Conservation (phyloP, 371 early-diverging fungal genomes). For the Sanchytrium tribonematis region DNA sequence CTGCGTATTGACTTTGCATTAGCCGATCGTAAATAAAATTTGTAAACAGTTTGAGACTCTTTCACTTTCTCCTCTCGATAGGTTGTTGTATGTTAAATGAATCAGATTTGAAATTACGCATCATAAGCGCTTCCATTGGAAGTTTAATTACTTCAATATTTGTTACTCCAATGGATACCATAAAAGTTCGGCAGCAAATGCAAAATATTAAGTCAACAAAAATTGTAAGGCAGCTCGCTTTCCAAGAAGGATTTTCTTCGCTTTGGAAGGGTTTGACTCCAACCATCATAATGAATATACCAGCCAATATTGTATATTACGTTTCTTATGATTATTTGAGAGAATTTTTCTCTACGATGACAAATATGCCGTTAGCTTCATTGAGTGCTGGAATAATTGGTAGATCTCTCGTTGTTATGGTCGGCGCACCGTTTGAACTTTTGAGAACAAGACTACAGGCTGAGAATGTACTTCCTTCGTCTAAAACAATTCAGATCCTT, state of each 20-base stretch:
- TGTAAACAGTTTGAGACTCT: too few species aligned
- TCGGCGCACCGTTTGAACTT: conserved; percentile 64
- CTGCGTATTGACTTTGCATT: too few species aligned
- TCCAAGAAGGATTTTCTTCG: conserved; percentile 38
- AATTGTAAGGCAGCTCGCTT: conserved; percentile 41
- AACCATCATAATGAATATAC: conserved; percentile 56
- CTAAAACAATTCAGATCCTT: conserved; percentile 8
- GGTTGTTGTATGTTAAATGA: too few species aligned
- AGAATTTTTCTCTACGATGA: conserved; percentile 15
- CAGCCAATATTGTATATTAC: conserved; percentile 72
- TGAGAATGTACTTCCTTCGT: conserved; percentile 18
- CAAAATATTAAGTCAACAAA: conserved; percentile 11
- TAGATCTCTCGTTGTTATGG: conserved; percentile 42
- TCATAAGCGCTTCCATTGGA: too few species aligned
- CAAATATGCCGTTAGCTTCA: conserved; percentile 22
- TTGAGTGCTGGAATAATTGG: conserved; percentile 49
- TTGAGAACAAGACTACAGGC: conserved; percentile 67
- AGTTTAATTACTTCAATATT: too few species aligned
- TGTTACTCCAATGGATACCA: conserved; percentile 9
- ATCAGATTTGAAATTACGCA: too few species aligned
- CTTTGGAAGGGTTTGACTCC: conserved; percentile 71
- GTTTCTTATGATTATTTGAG: conserved; percentile 65
- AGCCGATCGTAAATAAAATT: too few species aligned
- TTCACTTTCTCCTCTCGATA: too few species aligned
- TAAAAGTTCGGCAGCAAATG: background rate